These are phyloP conservation scores for Pelargonium nanum DNA, from an alignment of 345 rosid genomes.

Conservation along the genomic window DNA sequence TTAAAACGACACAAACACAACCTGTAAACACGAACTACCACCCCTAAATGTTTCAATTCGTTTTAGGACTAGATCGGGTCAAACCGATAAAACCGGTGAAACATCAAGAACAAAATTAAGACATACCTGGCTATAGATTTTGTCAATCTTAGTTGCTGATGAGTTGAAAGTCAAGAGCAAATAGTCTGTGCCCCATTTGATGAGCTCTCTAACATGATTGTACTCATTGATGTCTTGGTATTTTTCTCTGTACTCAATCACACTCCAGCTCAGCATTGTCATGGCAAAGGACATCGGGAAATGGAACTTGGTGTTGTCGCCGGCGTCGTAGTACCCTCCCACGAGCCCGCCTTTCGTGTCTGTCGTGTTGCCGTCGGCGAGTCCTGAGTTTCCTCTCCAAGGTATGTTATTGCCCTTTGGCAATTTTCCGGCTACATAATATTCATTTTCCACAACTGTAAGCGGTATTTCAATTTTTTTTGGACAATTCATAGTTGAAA, in stretches of 20 bases:
- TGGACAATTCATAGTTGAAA: not conserved
- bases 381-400: slow-evolving; percentile 73
- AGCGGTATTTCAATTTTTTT: not conserved
- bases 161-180: slow-evolving; percentile 71
- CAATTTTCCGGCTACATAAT: slow-evolving; percentile 61
- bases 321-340: slow-evolving; percentile 87
- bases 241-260: slow-evolving; percentile 65
- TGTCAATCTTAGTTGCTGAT: slow-evolving; percentile 45
- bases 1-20: no score
- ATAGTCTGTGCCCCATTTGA: slow-evolving; percentile 83
- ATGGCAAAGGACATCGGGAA: slow-evolving; percentile 81
- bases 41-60: no score
- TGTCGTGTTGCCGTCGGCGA: slow-evolving; percentile 36
- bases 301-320: slow-evolving; percentile 64
- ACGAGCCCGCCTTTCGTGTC: slow-evolving; percentile 46
- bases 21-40: no score
- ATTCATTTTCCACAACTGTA: not conserved
- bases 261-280: slow-evolving; percentile 94
- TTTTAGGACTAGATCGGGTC: no score
- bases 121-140: slow-evolving; percentile 55
- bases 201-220: slow-evolving; percentile 50
- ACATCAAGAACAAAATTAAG: no score
- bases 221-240: slow-evolving; percentile 46
- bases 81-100: no score
- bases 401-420: slow-evolving; percentile 51